Evolutionary conservation across 176 grass and related monocot species (phyloP).

Genomic region (Oropetium thomaeum): DNA sequence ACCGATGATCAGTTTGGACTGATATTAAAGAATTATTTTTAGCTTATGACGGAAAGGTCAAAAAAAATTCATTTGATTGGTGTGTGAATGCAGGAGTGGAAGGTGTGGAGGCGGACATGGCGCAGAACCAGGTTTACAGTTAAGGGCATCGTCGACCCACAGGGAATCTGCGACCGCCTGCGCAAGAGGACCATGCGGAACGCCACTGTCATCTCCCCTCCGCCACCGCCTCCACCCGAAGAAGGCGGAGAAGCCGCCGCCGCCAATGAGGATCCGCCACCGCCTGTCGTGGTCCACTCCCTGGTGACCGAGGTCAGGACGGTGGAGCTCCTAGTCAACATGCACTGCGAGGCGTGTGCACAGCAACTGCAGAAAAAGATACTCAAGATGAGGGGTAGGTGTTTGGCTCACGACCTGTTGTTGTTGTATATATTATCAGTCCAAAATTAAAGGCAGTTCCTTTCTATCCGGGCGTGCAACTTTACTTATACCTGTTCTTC

Average conservation of each 20-base stretch:
- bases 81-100: slow-evolving; percentile 55
- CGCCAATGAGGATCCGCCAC: slow-evolving; percentile 20
- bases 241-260: slow-evolving; percentile 21
- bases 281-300: slow-evolving; percentile 31
- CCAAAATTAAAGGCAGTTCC: not conserved
- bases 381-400: slow-evolving; percentile 59
- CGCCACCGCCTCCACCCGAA: slow-evolving; percentile 27
- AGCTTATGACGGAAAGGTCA: not conserved
- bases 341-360: slow-evolving; percentile 92
- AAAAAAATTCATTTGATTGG: not conserved
- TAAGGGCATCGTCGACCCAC: slow-evolving; percentile 75
- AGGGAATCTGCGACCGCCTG: slow-evolving; percentile 56
- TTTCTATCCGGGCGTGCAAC: not conserved
- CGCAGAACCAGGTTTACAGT: slow-evolving; percentile 63
- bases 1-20: no score
- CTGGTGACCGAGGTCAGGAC: slow-evolving; percentile 44
- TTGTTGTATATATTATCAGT: not conserved
- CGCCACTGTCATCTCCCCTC: slow-evolving; percentile 55
- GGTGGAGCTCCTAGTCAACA: slow-evolving; percentile 70
- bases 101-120: slow-evolving; percentile 60
- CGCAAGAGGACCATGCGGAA: slow-evolving; percentile 63
- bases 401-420: no score
- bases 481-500: not conserved
- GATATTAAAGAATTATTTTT: not conserved
- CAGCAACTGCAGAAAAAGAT: slow-evolving; percentile 67